phyloP scores from a whole-genome alignment of 192 early-diverging fungal genomes.

The Dispira parvispora region DNA sequence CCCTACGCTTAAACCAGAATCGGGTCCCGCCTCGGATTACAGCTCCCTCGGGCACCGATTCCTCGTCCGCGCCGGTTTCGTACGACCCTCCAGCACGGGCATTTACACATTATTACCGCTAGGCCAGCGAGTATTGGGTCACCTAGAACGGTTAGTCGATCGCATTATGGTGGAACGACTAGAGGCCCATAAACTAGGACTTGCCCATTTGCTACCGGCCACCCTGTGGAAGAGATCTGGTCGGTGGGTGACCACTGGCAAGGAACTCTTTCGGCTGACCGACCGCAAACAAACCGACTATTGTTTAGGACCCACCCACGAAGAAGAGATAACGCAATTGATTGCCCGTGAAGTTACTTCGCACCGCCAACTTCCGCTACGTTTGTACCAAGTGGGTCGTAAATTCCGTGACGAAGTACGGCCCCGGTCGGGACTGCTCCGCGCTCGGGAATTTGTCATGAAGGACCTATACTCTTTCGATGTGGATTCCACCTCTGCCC shows the following conservation, averaged over 20 bases:
- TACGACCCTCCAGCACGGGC: constrained; percentile 70
- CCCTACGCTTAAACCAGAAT: constrained; percentile 3
- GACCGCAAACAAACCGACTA: constrained; percentile 60
- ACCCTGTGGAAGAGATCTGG: constrained; percentile 67
- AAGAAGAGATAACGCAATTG: constrained; percentile 75
- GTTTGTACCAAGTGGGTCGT: constrained; percentile 75
- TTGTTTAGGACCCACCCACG: constrained; percentile 73
- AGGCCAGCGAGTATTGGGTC: constrained; percentile 52
- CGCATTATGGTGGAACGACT: constrained; percentile 51
- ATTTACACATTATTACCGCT: constrained; percentile 73
- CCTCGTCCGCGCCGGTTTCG: constrained; percentile 47
- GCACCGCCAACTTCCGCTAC: constrained; percentile 58
- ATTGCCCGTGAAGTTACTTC: constrained; percentile 47
- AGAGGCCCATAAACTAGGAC: constrained; percentile 53
- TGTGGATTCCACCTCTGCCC: constrained; percentile 38
- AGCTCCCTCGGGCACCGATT: constrained; percentile 28
- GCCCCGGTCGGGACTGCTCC: constrained; percentile 64
- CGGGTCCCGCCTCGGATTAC: neutral
- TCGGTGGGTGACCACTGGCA: constrained; percentile 52
- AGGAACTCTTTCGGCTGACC: constrained; percentile 52
- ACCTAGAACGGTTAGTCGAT: constrained; percentile 66
- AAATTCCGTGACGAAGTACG: constrained; percentile 78
- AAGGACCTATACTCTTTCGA: constrained; percentile 92
- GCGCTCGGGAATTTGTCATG: constrained; percentile 89
- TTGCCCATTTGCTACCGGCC: constrained; percentile 48